Conservation (phyloP, 202 grass and related monocot species). For the Hordeum pubiflorum region DNA sequence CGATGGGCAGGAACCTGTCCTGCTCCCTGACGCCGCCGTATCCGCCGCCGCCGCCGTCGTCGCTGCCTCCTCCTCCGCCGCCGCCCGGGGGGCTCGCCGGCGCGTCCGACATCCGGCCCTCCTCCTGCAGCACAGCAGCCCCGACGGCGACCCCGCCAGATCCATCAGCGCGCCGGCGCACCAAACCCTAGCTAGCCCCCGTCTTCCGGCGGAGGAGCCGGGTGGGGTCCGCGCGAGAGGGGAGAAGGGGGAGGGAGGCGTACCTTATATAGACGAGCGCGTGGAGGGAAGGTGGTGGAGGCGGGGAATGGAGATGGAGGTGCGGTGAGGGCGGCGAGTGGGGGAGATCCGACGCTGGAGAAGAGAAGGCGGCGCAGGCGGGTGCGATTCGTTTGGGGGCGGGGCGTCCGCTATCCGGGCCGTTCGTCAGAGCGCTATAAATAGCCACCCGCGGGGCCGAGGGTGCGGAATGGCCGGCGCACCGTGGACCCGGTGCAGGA, state of each 20-base stretch:
- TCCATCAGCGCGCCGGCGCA: constrained; percentile 24
- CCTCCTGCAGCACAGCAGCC: constrained; percentile 8
- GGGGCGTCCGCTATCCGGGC: constrained; percentile 40
- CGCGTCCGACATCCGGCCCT: constrained; percentile 30
- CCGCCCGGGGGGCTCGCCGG: constrained; percentile 45
- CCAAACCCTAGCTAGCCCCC: constrained; percentile 1
- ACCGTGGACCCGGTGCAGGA: constrained; percentile 13
- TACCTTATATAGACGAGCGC: constrained; percentile 48
- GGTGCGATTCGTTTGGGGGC: constrained; percentile 37
- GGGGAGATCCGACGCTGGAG: constrained; percentile 64
- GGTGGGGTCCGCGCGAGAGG: neutral
- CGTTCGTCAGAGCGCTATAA: constrained; percentile 33
- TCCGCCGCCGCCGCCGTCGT: constrained; percentile 40
- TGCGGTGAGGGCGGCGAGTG: constrained; percentile 34
- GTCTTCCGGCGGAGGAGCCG: neutral
- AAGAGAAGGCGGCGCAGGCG: constrained; percentile 47
- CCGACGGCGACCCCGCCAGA: constrained; percentile 35
- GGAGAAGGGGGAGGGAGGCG: neutral
- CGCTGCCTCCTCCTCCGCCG: constrained; percentile 28
- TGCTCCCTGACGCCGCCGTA: constrained; percentile 70
- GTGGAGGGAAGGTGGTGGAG: constrained; percentile 31
- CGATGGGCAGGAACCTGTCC: constrained; percentile 91
- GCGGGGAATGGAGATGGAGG: neutral
- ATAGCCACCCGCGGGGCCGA: constrained; percentile 21
- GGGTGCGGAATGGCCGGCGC: neutral